These are phyloP conservation scores for Diospyros lotus DNA, from an alignment of 148 eudicot genomes.

Conservation along the genomic window DNA sequence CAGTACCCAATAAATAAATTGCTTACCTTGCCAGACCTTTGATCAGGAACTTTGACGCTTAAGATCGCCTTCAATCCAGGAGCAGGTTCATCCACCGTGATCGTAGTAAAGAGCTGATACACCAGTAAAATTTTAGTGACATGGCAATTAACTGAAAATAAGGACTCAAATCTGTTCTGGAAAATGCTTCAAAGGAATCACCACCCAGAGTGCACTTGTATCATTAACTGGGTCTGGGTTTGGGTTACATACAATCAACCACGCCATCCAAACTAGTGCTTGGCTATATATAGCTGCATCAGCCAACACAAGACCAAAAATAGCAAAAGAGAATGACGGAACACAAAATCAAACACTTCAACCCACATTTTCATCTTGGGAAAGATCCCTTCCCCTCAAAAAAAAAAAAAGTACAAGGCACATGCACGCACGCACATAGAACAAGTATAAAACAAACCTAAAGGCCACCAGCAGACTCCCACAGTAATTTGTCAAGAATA, in stretches of 20 bases:
- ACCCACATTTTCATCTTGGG: no score
- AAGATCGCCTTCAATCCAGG: constrained; percentile 65
- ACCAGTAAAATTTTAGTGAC: neutral
- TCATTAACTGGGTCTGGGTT: no score
- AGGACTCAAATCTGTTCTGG: neutral
- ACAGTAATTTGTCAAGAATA: no score
- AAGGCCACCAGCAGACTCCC: no score
- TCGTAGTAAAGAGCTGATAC: constrained; percentile 45
- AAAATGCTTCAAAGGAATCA: neutral
- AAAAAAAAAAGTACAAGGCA: no score
- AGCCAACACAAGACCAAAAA: neutral
- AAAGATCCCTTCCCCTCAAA: no score
- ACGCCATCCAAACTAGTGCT: neutral
- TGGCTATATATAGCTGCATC: neutral
- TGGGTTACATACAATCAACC: no score
- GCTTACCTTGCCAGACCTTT: constrained; percentile 63
- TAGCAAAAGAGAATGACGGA: neutral
- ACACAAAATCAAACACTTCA: no score
- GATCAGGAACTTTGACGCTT: constrained; percentile 58
- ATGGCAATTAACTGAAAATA: no score
- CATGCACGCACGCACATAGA: no score
- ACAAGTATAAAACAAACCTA: no score
- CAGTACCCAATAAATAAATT: neutral
- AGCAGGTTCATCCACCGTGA: constrained; percentile 56
- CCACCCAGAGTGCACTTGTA: neutral